phyloP scores from a whole-genome alignment of 805 yeast genomes.

The Schwanniomyces vanrijiae region DNA sequence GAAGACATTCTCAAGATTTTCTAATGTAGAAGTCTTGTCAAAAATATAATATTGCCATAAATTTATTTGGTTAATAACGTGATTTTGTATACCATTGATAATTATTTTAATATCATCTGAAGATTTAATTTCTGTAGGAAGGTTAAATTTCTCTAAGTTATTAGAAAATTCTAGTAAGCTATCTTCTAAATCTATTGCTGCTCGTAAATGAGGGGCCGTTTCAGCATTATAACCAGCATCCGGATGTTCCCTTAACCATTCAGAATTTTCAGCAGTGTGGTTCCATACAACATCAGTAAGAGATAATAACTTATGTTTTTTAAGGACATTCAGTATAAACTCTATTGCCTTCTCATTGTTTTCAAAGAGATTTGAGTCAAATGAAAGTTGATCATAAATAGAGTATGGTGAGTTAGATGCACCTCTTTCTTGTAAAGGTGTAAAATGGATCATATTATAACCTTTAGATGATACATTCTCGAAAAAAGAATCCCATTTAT shows the following conservation, averaged over 20 bases:
- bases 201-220: slow-evolving; percentile 84
- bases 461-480: slow-evolving; percentile 66
- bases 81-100: slow-evolving; percentile 65
- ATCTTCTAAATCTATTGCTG: slow-evolving; percentile 84
- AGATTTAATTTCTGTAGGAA: slow-evolving; percentile 54
- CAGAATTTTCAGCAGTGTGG: slow-evolving; percentile 90
- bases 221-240: slow-evolving; percentile 83
- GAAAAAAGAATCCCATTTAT: slow-evolving; percentile 69
- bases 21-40: slow-evolving; percentile 47
- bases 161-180: slow-evolving; percentile 65
- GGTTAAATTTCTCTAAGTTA: slow-evolving; percentile 54
- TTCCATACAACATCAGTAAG: slow-evolving; percentile 92
- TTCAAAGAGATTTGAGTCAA: slow-evolving; percentile 67
- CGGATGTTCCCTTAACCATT: slow-evolving; percentile 83
- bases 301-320: slow-evolving; percentile 62
- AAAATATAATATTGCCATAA: slow-evolving; percentile 90
- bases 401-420: slow-evolving; percentile 92
- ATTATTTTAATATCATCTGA: slow-evolving; percentile 57
- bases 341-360: slow-evolving; percentile 51
- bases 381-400: slow-evolving; percentile 77
- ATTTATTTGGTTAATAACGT: slow-evolving; percentile 64
- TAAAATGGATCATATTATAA: slow-evolving; percentile 94
- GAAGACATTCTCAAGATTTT: slow-evolving; percentile 40
- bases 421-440: slow-evolving; percentile 90
- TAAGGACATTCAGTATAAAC: slow-evolving; percentile 51